A percentile compares a stretch with the other conserved stretches of the same genome.
Evolutionary conservation across 768 basidiomycete species (phyloP).

Genomic region (Candolleomyces aberdarensis): DNA sequence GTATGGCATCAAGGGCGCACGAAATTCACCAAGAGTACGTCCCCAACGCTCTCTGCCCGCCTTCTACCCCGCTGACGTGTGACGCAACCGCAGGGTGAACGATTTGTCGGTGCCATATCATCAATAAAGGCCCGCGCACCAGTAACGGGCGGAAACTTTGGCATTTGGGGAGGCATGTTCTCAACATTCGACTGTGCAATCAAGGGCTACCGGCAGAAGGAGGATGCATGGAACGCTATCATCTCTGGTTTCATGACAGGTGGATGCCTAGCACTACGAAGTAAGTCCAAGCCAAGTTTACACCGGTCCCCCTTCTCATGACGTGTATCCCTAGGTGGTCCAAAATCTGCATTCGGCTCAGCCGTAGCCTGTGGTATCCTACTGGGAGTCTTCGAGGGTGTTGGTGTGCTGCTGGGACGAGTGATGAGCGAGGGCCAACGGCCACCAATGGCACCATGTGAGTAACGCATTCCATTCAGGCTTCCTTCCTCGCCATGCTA

Average conservation of each 20-base stretch:
- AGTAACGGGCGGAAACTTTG: slow-evolving; percentile 96
- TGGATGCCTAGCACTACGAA: slow-evolving; percentile 90
- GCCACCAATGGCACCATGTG: slow-evolving; percentile 77
- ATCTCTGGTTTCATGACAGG: slow-evolving; percentile 98
- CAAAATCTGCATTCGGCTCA: slow-evolving; percentile 85
- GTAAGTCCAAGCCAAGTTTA: slow-evolving; percentile 49
- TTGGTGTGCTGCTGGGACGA: slow-evolving; percentile 87
- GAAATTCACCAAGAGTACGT: slow-evolving; percentile 91
- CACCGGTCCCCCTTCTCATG: slow-evolving; percentile 2
- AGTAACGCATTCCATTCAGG: slow-evolving; percentile 26
- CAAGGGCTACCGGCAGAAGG: slow-evolving; percentile 95
- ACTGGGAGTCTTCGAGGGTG: slow-evolving; percentile 91
- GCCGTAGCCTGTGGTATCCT: slow-evolving; percentile 96
- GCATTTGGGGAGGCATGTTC: slow-evolving; percentile 97
- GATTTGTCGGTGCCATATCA: slow-evolving; percentile 88
- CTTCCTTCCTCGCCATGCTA: neutral
- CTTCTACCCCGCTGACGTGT: slow-evolving; percentile 10
- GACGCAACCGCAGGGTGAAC: slow-evolving; percentile 68
- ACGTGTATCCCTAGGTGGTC: slow-evolving; percentile 64
- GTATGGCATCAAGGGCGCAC: slow-evolving; percentile 97
- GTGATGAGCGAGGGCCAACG: slow-evolving; percentile 83
- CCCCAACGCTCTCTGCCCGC: neutral
- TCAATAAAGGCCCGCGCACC: slow-evolving; percentile 98
- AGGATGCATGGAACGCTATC: slow-evolving; percentile 99
- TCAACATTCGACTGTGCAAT: slow-evolving; percentile 98